A percentile compares a stretch with the other conserved stretches of the same genome.
Evolutionary conservation across 768 basidiomycete species (phyloP).

Genomic region (Boletus patriciae): DNA sequence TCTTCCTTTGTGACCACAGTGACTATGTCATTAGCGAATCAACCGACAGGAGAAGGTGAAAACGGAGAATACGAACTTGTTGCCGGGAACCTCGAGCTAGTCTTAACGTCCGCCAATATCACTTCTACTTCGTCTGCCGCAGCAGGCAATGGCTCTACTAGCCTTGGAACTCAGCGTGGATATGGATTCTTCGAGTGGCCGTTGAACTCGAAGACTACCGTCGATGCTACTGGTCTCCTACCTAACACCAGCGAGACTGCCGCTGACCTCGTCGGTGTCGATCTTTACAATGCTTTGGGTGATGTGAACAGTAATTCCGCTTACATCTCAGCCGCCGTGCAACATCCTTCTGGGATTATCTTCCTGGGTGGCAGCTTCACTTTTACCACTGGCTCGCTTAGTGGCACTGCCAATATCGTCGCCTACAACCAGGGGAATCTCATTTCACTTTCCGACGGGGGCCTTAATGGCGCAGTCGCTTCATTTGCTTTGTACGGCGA

Average conservation of each 20-base stretch:
- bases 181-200: slow-evolving; percentile 95
- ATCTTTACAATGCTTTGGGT: slow-evolving; percentile 62
- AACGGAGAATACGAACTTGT: slow-evolving; percentile 77
- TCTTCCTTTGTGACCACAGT: slow-evolving; percentile 72
- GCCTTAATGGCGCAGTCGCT: slow-evolving; percentile 78
- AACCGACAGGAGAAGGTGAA: slow-evolving; percentile 61
- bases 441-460: slow-evolving; percentile 54
- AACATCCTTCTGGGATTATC: slow-evolving; percentile 63
- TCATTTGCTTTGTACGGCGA: slow-evolving; percentile 64
- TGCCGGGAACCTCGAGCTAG: slow-evolving; percentile 81
- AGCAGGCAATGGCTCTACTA: slow-evolving; percentile 31
- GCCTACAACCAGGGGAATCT: slow-evolving; percentile 63
- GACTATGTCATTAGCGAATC: slow-evolving; percentile 67
- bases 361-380: slow-evolving; percentile 80
- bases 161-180: slow-evolving; percentile 43
- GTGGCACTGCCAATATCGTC: slow-evolving; percentile 68
- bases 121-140: slow-evolving; percentile 39
- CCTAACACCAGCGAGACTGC: slow-evolving; percentile 70
- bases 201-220: slow-evolving; percentile 40
- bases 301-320: slow-evolving; percentile 37
- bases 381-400: slow-evolving; percentile 54
- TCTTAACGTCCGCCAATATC: slow-evolving; percentile 61
- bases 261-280: slow-evolving; percentile 61
- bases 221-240: slow-evolving; percentile 62
- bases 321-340: slow-evolving; percentile 54